A percentile compares a stretch with the other conserved stretches of the same genome.
Conservation (phyloP, 2,329 filamentous ascomycete genomes). For the Atkinsonella texensis region DNA sequence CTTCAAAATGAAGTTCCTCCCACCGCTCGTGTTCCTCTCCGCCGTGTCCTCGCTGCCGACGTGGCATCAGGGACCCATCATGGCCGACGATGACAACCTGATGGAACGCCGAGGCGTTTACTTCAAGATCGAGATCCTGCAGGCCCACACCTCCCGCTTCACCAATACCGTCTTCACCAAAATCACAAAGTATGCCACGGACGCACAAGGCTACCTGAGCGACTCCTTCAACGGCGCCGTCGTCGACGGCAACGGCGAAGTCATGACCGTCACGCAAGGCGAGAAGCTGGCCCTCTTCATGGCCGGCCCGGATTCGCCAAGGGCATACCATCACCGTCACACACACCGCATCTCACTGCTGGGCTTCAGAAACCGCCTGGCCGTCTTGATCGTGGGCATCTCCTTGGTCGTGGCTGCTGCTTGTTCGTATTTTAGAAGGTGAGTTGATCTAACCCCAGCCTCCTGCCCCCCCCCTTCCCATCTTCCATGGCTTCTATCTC, state of each 20-base stretch:
- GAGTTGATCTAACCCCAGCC: neutral
- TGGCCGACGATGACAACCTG: slow-evolving; percentile 7
- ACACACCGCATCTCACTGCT: slow-evolving; percentile 4
- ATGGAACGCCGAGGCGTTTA: slow-evolving; percentile 4
- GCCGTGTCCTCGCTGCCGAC: slow-evolving; percentile 1
- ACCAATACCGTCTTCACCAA: slow-evolving; percentile 3
- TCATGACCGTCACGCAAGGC: slow-evolving; percentile 7
- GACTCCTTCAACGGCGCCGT: slow-evolving; percentile 6
- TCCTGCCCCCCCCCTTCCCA: no score
- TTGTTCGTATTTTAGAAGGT: slow-evolving; percentile 10
- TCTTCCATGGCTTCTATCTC: neutral
- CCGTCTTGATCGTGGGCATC: slow-evolving; percentile 9
- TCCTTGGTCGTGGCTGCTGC: slow-evolving; percentile 9
- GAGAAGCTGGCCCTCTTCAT: neutral
- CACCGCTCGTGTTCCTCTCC: slow-evolving; percentile 1
- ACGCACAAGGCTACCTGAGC: slow-evolving; percentile 5
- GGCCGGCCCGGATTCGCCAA: neutral
- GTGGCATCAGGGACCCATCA: slow-evolving; percentile 4
- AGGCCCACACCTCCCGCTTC: neutral
- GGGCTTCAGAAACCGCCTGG: slow-evolving; percentile 9
- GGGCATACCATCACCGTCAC: neutral
- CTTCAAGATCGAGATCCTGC: slow-evolving; percentile 2
- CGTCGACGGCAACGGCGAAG: slow-evolving; percentile 10
- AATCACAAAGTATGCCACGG: slow-evolving; percentile 8
- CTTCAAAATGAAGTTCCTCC: slow-evolving; percentile 1